Evolutionary conservation across 139 green algal genomes (phyloP).

Genomic region (Chlamydomonas sp.): DNA sequence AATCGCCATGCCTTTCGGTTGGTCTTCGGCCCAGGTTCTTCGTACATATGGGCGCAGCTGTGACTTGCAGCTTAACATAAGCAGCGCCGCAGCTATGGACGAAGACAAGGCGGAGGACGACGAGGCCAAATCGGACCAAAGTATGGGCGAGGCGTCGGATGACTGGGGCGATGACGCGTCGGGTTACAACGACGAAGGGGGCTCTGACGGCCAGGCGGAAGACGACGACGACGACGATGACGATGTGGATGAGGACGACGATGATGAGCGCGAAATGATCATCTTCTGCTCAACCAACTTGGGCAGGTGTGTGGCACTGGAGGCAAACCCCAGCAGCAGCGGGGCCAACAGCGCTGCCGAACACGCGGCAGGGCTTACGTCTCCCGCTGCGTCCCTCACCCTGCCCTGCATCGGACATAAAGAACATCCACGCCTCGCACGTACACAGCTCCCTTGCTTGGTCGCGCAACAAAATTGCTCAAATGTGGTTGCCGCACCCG

Average conservation of each 20-base stretch:
- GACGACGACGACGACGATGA: constrained; percentile 18
- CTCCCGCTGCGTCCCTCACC: too few relatives aligned
- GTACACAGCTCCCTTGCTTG: too few relatives aligned
- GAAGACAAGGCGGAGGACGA: not conserved
- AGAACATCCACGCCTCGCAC: too few relatives aligned
- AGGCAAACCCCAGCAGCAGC: too few relatives aligned
- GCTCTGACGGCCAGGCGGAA: constrained; percentile 8
- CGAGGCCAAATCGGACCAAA: not conserved
- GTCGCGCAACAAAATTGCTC: too few relatives aligned
- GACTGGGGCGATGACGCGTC: not conserved
- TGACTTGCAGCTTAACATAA: not conserved
- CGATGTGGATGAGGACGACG: constrained; percentile 25
- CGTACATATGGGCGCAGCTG: not conserved
- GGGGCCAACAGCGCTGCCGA: too few relatives aligned
- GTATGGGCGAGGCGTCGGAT: constrained; percentile 25
- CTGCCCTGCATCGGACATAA: too few relatives aligned
- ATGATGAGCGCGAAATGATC: constrained; percentile 52
- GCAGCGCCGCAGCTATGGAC: not conserved
- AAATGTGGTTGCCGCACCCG: too few relatives aligned
- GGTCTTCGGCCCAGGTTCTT: not conserved
- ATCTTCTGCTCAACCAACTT: constrained; percentile 17
- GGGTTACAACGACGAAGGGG: constrained; percentile 4
- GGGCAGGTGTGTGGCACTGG: constrained; percentile 2
- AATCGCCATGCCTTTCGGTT: too few relatives aligned
- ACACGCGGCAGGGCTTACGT: too few relatives aligned